Evolutionary conservation across 108 stramenopile genomes (phyloP).

Genomic region (Cyclotella choctawhatcheeana): DNA sequence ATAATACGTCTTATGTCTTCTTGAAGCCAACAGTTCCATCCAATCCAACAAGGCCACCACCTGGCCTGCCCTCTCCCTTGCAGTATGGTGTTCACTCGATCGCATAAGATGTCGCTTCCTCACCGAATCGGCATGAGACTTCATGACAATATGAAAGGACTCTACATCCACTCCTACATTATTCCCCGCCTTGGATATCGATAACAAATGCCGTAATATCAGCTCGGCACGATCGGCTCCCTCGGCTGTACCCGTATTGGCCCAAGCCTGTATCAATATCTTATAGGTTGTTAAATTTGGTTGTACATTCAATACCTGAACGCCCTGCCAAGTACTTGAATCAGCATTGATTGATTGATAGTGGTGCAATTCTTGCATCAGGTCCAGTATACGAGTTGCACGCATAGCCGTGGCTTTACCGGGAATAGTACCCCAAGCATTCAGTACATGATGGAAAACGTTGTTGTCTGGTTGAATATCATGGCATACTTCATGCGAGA

Average conservation of each 20-base stretch:
- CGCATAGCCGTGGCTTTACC: slow-evolving; percentile 42
- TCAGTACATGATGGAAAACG: slow-evolving; percentile 36
- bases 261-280: slow-evolving; percentile 37
- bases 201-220: slow-evolving; percentile 46
- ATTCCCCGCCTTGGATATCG: slow-evolving; percentile 45
- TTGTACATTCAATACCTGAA: slow-evolving; percentile 31
- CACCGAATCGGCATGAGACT: slow-evolving; percentile 42
- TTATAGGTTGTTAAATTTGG: slow-evolving; percentile 46
- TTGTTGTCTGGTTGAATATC: slow-evolving; percentile 46
- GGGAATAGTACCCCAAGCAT: slow-evolving; percentile 32
- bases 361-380: slow-evolving; percentile 51
- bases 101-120: slow-evolving; percentile 10
- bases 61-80: slow-evolving; percentile 30
- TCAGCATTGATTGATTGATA: slow-evolving; percentile 32
- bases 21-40: slow-evolving; percentile 43
- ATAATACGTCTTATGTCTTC: slow-evolving; percentile 15
- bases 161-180: slow-evolving; percentile 36
- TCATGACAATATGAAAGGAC: slow-evolving; percentile 52
- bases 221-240: slow-evolving; percentile 45
- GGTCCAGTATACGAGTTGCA: slow-evolving; percentile 38
- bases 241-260: slow-evolving; percentile 22
- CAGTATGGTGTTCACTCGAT: slow-evolving; percentile 10
- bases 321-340: slow-evolving; percentile 36
- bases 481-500: slow-evolving; percentile 6
- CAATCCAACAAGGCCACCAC: slow-evolving; percentile 38